Percentiles rank a stretch among this genome's conserved stretches.
Conservation (phyloP, 495 filamentous ascomycete genomes). For the Aspergillus ellipticus region DNA sequence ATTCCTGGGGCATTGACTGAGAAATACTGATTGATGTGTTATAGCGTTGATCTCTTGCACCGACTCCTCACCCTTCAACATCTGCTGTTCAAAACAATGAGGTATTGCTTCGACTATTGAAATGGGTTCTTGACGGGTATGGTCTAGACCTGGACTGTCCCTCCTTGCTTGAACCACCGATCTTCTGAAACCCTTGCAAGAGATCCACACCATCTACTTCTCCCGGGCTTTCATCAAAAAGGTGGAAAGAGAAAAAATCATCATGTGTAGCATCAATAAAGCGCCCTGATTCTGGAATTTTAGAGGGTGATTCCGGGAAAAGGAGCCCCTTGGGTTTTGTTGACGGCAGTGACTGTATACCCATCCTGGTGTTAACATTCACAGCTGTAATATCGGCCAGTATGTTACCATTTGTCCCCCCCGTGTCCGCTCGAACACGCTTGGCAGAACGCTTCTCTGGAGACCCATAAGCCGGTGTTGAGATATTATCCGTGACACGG, state of each 20-base stretch:
- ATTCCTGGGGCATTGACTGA: not conserved
- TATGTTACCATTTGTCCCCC: conserved; percentile 44
- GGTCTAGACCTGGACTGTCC: conserved; percentile 25
- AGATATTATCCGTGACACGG: conserved; percentile 41
- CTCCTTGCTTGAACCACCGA: conserved; percentile 55
- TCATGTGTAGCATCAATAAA: conserved; percentile 55
- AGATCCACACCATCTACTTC: conserved; percentile 76
- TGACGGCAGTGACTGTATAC: conserved; percentile 29
- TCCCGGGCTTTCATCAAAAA: conserved; percentile 55
- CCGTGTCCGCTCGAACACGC: conserved; percentile 55
- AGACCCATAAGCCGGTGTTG: conserved; percentile 59
- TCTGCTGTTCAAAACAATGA: conserved; percentile 34
- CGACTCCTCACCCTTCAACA: not conserved
- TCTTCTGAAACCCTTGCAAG: conserved; percentile 84
- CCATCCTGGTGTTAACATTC: conserved; percentile 47
- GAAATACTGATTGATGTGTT: not conserved
- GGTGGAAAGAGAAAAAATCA: conserved; percentile 60
- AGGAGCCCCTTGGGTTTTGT: conserved; percentile 38
- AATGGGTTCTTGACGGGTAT: conserved; percentile 34
- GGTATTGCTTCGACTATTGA: conserved; percentile 40
- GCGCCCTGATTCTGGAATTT: conserved; percentile 49
- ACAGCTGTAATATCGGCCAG: conserved; percentile 63
- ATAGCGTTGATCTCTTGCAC: not conserved
- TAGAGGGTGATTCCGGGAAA: conserved; percentile 47
- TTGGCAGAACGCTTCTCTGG: conserved; percentile 72